Base-by-base conservation (phyloP, 345 rosid species). In the Melaleuca quinquenervia region DNA sequence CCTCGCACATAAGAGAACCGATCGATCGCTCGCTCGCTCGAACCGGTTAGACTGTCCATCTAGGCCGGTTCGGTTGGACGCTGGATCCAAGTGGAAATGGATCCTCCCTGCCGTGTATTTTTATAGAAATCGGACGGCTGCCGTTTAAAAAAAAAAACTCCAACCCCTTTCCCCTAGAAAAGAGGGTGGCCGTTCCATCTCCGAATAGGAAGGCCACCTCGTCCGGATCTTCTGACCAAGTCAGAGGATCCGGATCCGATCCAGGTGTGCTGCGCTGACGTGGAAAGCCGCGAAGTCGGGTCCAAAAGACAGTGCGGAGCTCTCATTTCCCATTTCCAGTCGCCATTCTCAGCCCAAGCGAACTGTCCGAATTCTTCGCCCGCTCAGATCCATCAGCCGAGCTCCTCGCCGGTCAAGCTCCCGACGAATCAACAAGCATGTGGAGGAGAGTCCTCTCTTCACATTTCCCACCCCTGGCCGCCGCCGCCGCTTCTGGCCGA, bases 391-490 rank as follows among this genome's bases (percentile, higher is more conserved):
- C 48, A 11, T 32, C 26, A 10, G 48, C 78, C 48, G 78, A 22
- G 4, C 58, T 22, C 58, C 58, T 41, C 58, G 11, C 58, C 41
- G 41, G n/a, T 54, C 10, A 54, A 54, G 58, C 58, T 22, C 9
- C 9, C 58, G 58, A 54, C 58, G 58, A 70, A 32, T 70, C 48
- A 5, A 2, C 83, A 83, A 91, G 74, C 88, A 96, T 96, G 99
- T 96, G 98, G 99, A 94, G 96, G 91, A 91, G 95, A 90, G 84
- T 91, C 89, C 87, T 89, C 70, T 86, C 90, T 88, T 94, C 96
- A 55, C 93, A 92, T 50, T 92, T 96, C 89, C 95, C 91, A 93
- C 89, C 95, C 94, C 95, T 95, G 85, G 94, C 94, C 84, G 75
- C 87, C 88, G 85, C 88, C 85, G 64, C 87, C 84, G 50, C 90